Conservation (phyloP, 345 rosid genomes). For the Citrus glauca region DNA sequence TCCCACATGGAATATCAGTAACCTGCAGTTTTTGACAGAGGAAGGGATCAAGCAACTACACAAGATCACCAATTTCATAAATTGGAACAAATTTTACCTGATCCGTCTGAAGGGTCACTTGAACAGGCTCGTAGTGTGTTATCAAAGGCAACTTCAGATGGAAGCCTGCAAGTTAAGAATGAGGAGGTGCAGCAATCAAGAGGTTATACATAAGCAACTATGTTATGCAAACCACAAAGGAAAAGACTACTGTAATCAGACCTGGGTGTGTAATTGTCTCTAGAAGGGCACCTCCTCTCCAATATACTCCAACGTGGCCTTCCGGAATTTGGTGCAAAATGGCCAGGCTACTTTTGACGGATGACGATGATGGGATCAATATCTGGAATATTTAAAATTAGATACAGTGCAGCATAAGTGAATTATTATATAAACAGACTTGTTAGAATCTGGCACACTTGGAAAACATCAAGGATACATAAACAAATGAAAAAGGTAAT, state of each 20-base stretch:
- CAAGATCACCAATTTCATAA: slow-evolving; percentile 9
- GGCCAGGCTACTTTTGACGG: slow-evolving; percentile 30
- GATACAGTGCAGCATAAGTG: neutral
- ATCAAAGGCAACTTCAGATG: slow-evolving; percentile 78
- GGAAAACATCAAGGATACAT: neutral
- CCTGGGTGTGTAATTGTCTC: slow-evolving; percentile 67
- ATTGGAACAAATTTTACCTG: slow-evolving; percentile 35
- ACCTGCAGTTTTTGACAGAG: slow-evolving; percentile 38
- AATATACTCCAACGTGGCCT: slow-evolving; percentile 94
- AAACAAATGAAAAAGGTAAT: neutral
- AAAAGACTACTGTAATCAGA: slow-evolving; percentile 5
- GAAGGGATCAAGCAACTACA: slow-evolving; percentile 4
- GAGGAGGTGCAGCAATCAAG: neutral
- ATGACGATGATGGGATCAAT: slow-evolving; percentile 40
- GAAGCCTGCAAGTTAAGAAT: slow-evolving; percentile 47
- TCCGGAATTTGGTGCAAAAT: slow-evolving; percentile 88
- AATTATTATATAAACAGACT: neutral
- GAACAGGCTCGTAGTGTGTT: slow-evolving; percentile 85
- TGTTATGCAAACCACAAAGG: slow-evolving; percentile 1
- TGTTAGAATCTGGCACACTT: neutral
- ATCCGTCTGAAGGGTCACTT: slow-evolving; percentile 93
- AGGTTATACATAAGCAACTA: neutral
- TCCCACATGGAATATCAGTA: slow-evolving; percentile 91
- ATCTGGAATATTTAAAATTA: slow-evolving; percentile 33
- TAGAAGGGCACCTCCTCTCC: slow-evolving; percentile 93